Percentiles rank a stretch among this genome's conserved stretches.
These are phyloP conservation scores for Agrocybe praecox DNA, from an alignment of 768 basidiomycete species.

Conservation along the genomic window DNA sequence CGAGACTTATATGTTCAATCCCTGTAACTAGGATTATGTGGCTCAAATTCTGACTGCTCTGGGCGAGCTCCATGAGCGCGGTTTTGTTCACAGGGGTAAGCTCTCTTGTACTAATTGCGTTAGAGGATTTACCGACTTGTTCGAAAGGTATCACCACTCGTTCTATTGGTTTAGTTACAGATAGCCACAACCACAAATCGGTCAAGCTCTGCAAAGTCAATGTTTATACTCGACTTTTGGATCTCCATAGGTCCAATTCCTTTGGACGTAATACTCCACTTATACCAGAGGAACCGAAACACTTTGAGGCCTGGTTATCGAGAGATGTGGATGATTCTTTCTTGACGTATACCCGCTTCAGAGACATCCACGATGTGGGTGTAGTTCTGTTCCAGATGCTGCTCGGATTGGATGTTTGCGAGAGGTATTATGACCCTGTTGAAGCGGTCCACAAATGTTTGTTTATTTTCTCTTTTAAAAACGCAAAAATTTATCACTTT, in stretches of 20 bases:
- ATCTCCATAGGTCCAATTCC: slow-evolving; percentile 84
- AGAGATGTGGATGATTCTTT: slow-evolving; percentile 81
- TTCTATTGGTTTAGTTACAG: slow-evolving; percentile 61
- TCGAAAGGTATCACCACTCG: slow-evolving; percentile 56
- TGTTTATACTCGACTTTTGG: slow-evolving; percentile 73
- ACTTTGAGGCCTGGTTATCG: slow-evolving; percentile 56
- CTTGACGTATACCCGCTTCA: slow-evolving; percentile 68
- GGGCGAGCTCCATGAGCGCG: slow-evolving; percentile 63
- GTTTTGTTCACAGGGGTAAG: slow-evolving; percentile 72
- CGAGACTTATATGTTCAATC: background rate
- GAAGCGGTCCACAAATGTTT: slow-evolving; percentile 60
- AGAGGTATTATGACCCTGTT: slow-evolving; percentile 53
- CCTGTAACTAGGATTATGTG: slow-evolving; percentile 64
- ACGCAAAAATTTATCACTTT: background rate
- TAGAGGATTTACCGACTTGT: background rate
- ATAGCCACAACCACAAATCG: slow-evolving; percentile 58
- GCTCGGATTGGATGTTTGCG: slow-evolving; percentile 70
- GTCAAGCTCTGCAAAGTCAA: slow-evolving; percentile 77
- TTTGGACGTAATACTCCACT: slow-evolving; percentile 48
- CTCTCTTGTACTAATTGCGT: background rate
- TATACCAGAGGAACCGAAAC: slow-evolving; percentile 27
- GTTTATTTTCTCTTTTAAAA: slow-evolving; percentile 23
- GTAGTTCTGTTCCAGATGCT: slow-evolving; percentile 86
- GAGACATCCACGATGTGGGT: slow-evolving; percentile 85
- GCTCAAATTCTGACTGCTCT: slow-evolving; percentile 72